phyloP scores from a whole-genome alignment of 192 early-diverging fungal species.

The Haplosporangium gracile region DNA sequence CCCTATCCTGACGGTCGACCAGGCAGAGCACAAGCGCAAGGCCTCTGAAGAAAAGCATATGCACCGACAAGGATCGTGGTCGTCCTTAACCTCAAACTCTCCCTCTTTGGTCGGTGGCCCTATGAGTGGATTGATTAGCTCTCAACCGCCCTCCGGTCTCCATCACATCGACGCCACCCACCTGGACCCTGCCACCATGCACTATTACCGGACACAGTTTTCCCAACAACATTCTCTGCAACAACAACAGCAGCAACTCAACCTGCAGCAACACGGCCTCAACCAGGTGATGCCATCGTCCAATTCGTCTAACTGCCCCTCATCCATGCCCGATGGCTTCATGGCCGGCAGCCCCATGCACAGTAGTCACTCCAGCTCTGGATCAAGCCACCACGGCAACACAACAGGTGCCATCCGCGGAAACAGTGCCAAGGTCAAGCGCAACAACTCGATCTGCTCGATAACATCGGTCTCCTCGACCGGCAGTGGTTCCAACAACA shows the following conservation, averaged over 20 bases:
- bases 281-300: slow-evolving; percentile 47
- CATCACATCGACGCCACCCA: slow-evolving; percentile 47
- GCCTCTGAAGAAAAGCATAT: slow-evolving; percentile 51
- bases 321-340: slow-evolving; percentile 46
- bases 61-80: slow-evolving; percentile 54
- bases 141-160: slow-evolving; percentile 33
- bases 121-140: slow-evolving; percentile 18
- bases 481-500: slow-evolving; percentile 57
- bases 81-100: slow-evolving; percentile 28
- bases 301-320: slow-evolving; percentile 35
- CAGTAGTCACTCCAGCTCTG: slow-evolving; percentile 10
- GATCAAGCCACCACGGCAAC: slow-evolving; percentile 17
- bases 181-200: slow-evolving; percentile 52
- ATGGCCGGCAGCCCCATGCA: slow-evolving; percentile 16
- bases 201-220: slow-evolving; percentile 53
- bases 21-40: slow-evolving; percentile 54
- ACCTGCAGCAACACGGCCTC: slow-evolving; percentile 30
- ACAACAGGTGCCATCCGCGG: slow-evolving; percentile 43
- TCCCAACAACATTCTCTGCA: slow-evolving; percentile 45
- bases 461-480: slow-evolving; percentile 56
- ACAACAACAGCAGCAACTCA: slow-evolving; percentile 37
- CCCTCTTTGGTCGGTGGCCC: slow-evolving; percentile 18
- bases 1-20: slow-evolving; percentile 46
- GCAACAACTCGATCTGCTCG: slow-evolving; percentile 61
- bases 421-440: slow-evolving; percentile 50